Evolutionary conservation across 306 rosid species (phyloP).

Genomic region (Canavalia ensiformis): DNA sequence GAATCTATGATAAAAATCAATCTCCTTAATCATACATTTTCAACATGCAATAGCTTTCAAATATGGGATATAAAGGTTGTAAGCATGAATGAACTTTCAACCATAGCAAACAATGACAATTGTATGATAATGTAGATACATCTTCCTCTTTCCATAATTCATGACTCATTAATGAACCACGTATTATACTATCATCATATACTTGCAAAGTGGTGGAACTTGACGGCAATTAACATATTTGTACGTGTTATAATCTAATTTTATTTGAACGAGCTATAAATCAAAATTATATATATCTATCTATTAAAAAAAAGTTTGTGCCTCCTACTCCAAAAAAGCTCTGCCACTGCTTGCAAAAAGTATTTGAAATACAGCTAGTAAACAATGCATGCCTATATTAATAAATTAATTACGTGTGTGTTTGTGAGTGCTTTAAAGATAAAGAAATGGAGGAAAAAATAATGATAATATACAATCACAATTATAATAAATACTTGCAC

Average conservation of each 20-base stretch:
- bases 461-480: conserved; percentile 16
- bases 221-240: too few relatives aligned
- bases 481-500: conserved; percentile 46
- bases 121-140: neutral
- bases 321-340: too few relatives aligned
- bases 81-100: neutral
- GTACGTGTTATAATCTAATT: too few relatives aligned
- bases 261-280: too few relatives aligned
- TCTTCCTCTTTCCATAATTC: neutral
- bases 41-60: neutral
- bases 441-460: neutral
- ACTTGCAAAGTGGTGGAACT: too few relatives aligned
- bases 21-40: too few relatives aligned
- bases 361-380: neutral
- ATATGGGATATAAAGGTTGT: neutral
- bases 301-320: too few relatives aligned
- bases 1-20: too few relatives aligned
- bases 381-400: neutral
- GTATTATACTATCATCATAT: neutral
- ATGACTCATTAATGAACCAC: neutral
- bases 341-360: neutral
- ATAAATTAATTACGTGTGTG: too few relatives aligned
- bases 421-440: too few relatives aligned
- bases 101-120: neutral
- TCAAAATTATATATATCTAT: too few relatives aligned